These are phyloP conservation scores for Isabelozyma rhagii DNA, from an alignment of 805 yeast genomes.

Conservation along the genomic window DNA sequence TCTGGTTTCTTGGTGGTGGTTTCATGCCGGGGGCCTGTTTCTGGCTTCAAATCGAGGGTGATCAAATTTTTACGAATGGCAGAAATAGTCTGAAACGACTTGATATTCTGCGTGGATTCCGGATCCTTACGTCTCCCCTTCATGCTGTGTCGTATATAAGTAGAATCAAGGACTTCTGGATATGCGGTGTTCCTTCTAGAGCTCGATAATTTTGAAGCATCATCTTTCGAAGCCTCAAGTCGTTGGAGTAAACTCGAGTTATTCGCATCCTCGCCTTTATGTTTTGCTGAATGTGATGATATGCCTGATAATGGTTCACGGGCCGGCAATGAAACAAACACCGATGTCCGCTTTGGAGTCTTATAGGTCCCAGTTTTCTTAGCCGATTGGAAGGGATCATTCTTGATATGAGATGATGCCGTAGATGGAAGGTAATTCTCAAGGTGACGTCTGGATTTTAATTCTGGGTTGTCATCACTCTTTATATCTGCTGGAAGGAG, in stretches of 20 bases:
- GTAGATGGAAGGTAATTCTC: not conserved
- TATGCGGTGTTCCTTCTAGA: not conserved
- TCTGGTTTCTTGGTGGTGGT: not conserved
- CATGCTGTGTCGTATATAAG: conserved; percentile 2
- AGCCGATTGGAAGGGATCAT: not conserved
- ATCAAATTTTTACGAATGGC: not conserved
- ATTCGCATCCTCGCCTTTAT: not conserved
- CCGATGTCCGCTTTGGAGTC: conserved; percentile 31
- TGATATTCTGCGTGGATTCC: not conserved
- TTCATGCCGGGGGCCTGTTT: not conserved
- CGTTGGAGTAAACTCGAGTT: not conserved
- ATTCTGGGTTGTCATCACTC: not conserved
- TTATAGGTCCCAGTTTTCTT: conserved; percentile 3
- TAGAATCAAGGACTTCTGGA: conserved; percentile 1
- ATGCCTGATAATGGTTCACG: conserved; percentile 31
- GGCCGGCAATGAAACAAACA: conserved; percentile 35
- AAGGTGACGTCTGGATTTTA: not conserved
- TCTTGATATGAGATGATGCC: not conserved
- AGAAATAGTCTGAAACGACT: not conserved
- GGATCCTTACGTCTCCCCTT: conserved; percentile 1
- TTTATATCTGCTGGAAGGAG: conserved; percentile 8
- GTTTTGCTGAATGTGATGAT: not conserved
- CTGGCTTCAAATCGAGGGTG: not conserved
- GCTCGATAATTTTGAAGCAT: not conserved
- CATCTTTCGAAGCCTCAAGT: not conserved